A percentile compares a stretch with the other conserved stretches of the same genome.
phyloP scores from a whole-genome alignment of 2,329 filamentous ascomycete species.

The Xylaria sp. region DNA sequence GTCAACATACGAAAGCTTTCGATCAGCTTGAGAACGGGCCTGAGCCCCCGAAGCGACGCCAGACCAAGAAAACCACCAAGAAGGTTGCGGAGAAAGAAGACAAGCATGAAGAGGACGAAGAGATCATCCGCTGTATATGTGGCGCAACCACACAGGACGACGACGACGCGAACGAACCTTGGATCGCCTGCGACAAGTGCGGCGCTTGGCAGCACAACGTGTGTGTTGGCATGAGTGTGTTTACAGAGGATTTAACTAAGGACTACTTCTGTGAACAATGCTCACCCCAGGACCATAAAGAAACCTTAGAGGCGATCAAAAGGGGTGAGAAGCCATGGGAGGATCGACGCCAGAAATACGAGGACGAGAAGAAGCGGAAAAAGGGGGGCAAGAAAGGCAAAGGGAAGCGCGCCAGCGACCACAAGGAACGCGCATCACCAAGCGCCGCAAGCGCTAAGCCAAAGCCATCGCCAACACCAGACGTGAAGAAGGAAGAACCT shows the following conservation, averaged over 20 bases:
- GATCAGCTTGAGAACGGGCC: constrained; percentile 71
- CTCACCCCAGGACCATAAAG: constrained; percentile 80
- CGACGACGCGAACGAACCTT: constrained; percentile 81
- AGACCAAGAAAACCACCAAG: constrained; percentile 51
- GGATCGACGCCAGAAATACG: constrained; percentile 65
- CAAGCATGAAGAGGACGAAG: constrained; percentile 65
- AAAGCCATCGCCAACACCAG: constrained; percentile 47
- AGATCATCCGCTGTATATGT: constrained; percentile 91
- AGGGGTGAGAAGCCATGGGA: constrained; percentile 90
- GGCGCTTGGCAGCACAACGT: constrained; percentile 97
- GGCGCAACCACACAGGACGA: constrained; percentile 85
- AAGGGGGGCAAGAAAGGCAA: constrained; percentile 67
- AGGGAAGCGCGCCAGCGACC: constrained; percentile 69
- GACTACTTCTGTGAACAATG: constrained; percentile 95
- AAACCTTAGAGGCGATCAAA: constrained; percentile 77
- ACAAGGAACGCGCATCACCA: constrained; percentile 56
- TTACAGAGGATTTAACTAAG: constrained; percentile 77
- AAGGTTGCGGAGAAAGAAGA: constrained; percentile 62
- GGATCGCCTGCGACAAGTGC: constrained; percentile 95
- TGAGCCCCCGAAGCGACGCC: constrained; percentile 59
- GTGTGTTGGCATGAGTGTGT: constrained; percentile 84
- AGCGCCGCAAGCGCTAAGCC: constrained; percentile 47
- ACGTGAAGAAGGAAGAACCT: constrained; percentile 45
- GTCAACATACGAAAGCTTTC: constrained; percentile 88
- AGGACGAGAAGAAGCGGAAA: constrained; percentile 66